Evolutionary conservation across 176 grass and related monocot genomes (phyloP).

Genomic region (Bolboschoenus planiculmis): DNA sequence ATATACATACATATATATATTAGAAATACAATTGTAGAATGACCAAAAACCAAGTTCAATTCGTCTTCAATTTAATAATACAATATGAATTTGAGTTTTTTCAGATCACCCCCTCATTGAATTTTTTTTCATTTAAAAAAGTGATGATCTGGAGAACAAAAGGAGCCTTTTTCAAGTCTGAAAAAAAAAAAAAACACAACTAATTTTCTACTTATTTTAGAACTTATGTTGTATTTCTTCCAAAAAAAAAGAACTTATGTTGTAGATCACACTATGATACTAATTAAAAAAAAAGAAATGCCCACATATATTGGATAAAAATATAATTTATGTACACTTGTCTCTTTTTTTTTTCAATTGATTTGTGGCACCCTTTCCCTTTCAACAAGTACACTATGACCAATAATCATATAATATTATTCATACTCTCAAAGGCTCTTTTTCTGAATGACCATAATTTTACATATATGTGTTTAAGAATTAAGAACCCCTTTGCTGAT

Average conservation of each 20-base stretch:
- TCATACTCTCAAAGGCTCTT: neutral
- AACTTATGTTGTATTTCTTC: no score
- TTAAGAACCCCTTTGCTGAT: neutral
- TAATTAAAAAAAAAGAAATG: neutral
- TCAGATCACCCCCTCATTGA: neutral
- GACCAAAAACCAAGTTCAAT: conserved; percentile 3
- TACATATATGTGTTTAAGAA: neutral
- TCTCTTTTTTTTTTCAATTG: neutral
- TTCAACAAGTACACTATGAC: neutral
- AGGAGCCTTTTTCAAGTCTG: neutral
- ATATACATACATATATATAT: no score
- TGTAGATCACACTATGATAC: neutral
- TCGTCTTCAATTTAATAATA: neutral
- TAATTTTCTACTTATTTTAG: neutral
- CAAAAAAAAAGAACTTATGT: neutral
- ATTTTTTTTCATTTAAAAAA: neutral
- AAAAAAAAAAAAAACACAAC: neutral
- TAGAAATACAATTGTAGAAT: neutral
- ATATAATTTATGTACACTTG: neutral
- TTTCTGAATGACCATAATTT: neutral
- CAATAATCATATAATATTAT: no score
- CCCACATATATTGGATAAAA: neutral
- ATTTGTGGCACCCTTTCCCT: neutral
- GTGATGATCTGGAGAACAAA: neutral
- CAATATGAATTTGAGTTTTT: neutral